Evolutionary conservation across 164 flowering plant genomes (phyloP).

Genomic region (Vitis rotundifolia): DNA sequence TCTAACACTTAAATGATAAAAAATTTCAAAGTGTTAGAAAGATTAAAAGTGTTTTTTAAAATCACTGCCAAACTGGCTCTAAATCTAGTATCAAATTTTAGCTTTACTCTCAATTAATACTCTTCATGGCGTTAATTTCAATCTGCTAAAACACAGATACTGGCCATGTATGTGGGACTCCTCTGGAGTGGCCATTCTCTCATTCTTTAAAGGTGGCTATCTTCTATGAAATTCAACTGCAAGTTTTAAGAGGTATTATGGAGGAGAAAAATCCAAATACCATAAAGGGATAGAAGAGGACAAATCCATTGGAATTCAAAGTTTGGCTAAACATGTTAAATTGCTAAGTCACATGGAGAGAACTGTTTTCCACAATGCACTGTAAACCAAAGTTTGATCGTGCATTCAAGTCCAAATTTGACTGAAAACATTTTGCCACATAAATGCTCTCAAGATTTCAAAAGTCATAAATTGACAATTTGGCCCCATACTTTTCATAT

Average conservation of each 20-base stretch:
- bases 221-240: not conserved
- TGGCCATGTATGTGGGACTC: not conserved
- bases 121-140: not conserved
- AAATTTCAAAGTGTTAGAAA: no score
- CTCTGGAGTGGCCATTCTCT: not conserved
- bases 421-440: not conserved
- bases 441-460: not conserved
- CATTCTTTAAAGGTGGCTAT: not conserved
- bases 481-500: not conserved
- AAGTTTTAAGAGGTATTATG: not conserved
- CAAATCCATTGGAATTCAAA: not conserved
- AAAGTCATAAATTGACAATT: not conserved
- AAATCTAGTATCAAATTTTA: not conserved
- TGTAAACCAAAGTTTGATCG: not conserved
- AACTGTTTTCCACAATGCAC: not conserved
- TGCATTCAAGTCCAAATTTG: not conserved
- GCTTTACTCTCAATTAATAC: not conserved
- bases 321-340: not conserved
- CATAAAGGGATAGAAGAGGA: not conserved
- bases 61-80: no score
- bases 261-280: not conserved
- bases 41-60: no score
- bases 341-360: not conserved
- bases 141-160: not conserved
- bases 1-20: no score